Conservation (phyloP, 202 grass and related monocot genomes). For the Digitaria exilis region DNA sequence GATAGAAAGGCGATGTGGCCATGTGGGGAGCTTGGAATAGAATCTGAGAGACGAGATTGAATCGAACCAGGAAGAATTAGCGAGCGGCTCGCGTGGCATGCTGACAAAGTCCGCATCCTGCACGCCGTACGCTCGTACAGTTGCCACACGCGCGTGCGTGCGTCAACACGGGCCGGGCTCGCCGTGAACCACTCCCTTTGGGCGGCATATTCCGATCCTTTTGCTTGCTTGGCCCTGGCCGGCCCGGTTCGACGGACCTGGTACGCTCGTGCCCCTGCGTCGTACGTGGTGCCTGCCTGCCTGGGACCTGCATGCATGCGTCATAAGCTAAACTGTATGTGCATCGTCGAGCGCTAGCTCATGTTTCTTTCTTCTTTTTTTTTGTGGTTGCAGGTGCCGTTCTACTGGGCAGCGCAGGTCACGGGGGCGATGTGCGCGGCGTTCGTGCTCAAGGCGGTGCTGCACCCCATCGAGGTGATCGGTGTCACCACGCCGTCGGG, state of each 20-base stretch:
- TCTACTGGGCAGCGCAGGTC: conserved; percentile 96
- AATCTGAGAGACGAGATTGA: background rate
- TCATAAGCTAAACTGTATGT: background rate
- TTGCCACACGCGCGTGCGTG: no score
- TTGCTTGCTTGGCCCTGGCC: no score
- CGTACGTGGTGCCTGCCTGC: no score
- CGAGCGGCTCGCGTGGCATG: conserved; percentile 12
- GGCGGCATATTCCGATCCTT: background rate
- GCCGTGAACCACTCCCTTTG: no score
- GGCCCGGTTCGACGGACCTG: no score
- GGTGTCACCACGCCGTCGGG: conserved; percentile 84
- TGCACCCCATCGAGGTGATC: conserved; percentile 67
- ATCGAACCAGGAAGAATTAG: background rate
- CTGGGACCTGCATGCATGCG: background rate
- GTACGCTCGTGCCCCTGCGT: no score
- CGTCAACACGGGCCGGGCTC: no score
- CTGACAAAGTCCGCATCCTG: background rate
- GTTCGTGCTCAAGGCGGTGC: conserved; percentile 72
- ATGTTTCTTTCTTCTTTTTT: no score
- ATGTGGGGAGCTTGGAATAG: background rate
- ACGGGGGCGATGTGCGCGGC: conserved; percentile 77
- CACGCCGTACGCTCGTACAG: background rate
- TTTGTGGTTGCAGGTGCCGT: conserved; percentile 62
- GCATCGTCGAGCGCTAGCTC: no score
- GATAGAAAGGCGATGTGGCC: no score